A percentile compares a stretch with the other conserved stretches of the same genome.
Conservation (phyloP, 1,284 basidiomycete species). For the Ganoderma leucocontextum region DNA sequence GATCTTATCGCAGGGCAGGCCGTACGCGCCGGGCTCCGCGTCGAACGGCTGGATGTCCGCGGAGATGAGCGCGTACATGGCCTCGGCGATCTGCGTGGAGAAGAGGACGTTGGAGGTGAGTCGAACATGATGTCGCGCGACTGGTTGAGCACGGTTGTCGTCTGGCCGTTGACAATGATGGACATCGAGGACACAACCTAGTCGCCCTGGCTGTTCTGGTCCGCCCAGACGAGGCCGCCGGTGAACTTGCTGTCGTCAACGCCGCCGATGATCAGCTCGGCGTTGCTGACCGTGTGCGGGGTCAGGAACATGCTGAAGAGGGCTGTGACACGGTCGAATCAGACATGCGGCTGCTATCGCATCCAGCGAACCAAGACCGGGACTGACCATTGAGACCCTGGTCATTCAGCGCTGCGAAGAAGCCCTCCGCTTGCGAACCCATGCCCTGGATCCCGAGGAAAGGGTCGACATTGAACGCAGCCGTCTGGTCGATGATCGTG, state of each 20-base stretch:
- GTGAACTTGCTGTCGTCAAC: constrained; percentile 59
- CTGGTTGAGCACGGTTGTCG: constrained; percentile 50
- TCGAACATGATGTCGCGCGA: constrained; percentile 60
- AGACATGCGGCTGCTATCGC: not conserved
- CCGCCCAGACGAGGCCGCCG: constrained; percentile 54
- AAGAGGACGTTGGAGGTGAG: constrained; percentile 64
- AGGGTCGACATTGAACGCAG: constrained; percentile 58
- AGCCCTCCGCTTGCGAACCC: constrained; percentile 54
- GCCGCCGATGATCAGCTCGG: constrained; percentile 63
- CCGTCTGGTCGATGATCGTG: constrained; percentile 59
- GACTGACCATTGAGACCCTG: constrained; percentile 57
- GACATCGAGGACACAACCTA: constrained; percentile 59
- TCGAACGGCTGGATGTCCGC: constrained; percentile 58
- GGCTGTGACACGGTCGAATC: constrained; percentile 41
- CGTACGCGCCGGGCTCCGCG: constrained; percentile 62
- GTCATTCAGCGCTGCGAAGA: constrained; percentile 54
- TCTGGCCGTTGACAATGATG: constrained; percentile 61
- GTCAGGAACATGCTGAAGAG: constrained; percentile 63
- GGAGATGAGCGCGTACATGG: constrained; percentile 65
- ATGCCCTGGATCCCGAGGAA: constrained; percentile 65
- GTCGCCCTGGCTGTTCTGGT: constrained; percentile 44
- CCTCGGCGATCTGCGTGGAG: constrained; percentile 56
- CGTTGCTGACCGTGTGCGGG: constrained; percentile 55
- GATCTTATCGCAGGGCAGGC: constrained; percentile 58
- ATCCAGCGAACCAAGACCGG: not conserved